phyloP scores from a whole-genome alignment of 805 yeast genomes.

The Ascoidea rubescens region DNA sequence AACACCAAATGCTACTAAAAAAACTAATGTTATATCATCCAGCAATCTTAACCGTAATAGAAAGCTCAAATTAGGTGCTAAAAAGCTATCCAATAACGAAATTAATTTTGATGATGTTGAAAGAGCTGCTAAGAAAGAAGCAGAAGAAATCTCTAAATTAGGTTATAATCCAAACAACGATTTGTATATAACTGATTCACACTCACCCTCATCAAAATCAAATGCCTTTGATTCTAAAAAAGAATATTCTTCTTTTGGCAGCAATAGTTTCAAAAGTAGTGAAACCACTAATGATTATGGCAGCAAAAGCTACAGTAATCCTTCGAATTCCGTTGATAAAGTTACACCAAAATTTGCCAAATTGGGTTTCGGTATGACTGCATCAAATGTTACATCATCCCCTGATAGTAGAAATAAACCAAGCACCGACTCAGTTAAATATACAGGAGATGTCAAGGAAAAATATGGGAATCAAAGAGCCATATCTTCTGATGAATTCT shows the following conservation, averaged over 20 bases:
- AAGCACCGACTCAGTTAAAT: slow-evolving; percentile 41
- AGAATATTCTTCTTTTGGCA: slow-evolving; percentile 5
- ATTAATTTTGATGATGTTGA: slow-evolving; percentile 56
- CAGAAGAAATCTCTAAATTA: slow-evolving; percentile 38
- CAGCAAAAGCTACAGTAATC: slow-evolving; percentile 2
- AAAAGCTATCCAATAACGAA: slow-evolving; percentile 36
- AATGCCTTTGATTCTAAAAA: not conserved
- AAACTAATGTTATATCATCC: slow-evolving; percentile 12
- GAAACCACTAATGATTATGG: not conserved
- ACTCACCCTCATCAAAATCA: slow-evolving; percentile 3
- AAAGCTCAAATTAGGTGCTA: slow-evolving; percentile 44
- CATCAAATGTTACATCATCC: slow-evolving; percentile 33
- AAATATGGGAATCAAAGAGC: slow-evolving; percentile 87
- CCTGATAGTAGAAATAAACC: slow-evolving; percentile 13
- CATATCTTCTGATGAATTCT: slow-evolving; percentile 88
- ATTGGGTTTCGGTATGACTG: slow-evolving; percentile 76
- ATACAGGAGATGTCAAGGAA: slow-evolving; percentile 60
- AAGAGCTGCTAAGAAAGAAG: slow-evolving; percentile 72
- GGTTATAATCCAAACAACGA: slow-evolving; percentile 27
- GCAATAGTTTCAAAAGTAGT: not conserved
- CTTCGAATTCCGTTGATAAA: slow-evolving; percentile 23
- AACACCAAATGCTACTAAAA: slow-evolving; percentile 18
- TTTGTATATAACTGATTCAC: slow-evolving; percentile 1
- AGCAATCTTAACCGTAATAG: slow-evolving; percentile 33
- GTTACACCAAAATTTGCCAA: slow-evolving; percentile 63